These are phyloP conservation scores for Amorphotheca resinae DNA, from an alignment of 495 filamentous ascomycete genomes.

Conservation along the genomic window DNA sequence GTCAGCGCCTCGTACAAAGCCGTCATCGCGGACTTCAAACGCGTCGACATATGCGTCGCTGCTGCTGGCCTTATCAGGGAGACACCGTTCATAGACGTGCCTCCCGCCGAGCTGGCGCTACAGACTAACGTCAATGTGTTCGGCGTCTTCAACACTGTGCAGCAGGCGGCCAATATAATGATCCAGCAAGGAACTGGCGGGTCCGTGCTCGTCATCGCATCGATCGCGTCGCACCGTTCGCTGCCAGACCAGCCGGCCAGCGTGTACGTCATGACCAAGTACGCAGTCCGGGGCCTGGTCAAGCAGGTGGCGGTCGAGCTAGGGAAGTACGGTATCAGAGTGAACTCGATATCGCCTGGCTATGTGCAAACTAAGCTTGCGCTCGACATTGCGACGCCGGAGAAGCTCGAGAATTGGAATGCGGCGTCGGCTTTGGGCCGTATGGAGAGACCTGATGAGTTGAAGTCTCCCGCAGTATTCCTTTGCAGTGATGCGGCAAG, in stretches of 20 bases:
- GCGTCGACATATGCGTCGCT: too few species aligned
- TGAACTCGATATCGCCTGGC: conserved; percentile 90
- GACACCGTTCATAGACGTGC: conserved; percentile 51
- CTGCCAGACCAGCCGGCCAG: conserved; percentile 58
- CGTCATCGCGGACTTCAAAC: too few species aligned
- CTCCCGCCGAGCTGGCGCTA: conserved; percentile 38
- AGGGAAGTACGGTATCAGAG: conserved; percentile 73
- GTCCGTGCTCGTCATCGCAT: conserved; percentile 58
- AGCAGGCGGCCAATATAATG: conserved; percentile 64
- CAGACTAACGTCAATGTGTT: conserved; percentile 62
- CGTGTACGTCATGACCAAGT: conserved; percentile 82
- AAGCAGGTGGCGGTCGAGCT: conserved; percentile 73
- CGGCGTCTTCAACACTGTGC: conserved; percentile 63
- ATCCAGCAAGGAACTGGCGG: conserved; percentile 31
- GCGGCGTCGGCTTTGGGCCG: conserved; percentile 80
- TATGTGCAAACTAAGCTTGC: too few species aligned
- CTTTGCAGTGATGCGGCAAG: conserved; percentile 75
- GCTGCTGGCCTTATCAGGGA: conserved; percentile 68
- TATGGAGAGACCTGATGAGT: conserved; percentile 70
- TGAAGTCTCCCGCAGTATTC: conserved; percentile 68
- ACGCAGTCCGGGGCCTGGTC: conserved; percentile 66
- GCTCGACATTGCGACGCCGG: conserved; percentile 60
- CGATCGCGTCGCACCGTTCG: conserved; percentile 65
- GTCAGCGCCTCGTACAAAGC: too few species aligned
- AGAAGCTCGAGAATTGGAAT: conserved; percentile 66